Base-by-base conservation (phyloP, 495 filamentous ascomycete genomes). In the Xylaria scruposa region DNA sequence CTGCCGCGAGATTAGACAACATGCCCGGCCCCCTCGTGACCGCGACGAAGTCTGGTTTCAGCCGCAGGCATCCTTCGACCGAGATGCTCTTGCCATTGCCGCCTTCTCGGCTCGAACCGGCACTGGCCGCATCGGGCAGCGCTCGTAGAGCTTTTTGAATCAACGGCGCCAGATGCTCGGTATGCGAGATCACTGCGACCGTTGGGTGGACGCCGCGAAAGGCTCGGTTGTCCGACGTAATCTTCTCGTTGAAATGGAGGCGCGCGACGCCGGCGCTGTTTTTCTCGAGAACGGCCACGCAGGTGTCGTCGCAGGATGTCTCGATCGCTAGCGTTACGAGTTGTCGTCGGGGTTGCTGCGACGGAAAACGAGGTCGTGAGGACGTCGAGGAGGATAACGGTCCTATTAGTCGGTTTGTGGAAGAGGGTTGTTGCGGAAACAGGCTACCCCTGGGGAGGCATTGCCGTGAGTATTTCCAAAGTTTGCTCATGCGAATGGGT, bases 291-390 rank as follows among this genome's bases (percentile, higher is more conserved):
- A 99, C 81, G 26, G 95, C 93, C 8, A 99, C 94, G 53, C 92
- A 95, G 1, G 95, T 97, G 83, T 99, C 96, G 81, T 99, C 96
- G 85, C 93, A 98, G n/a, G 95, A 97, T 19, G 92, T 93, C 83
- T 98, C 95, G 78, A 98, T 97, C 21, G 93, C 95, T 44, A 98
- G 90, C 0, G 93, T 95, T 19, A 93, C 79, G 56, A 93, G 83
- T 4, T 54, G 47, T 33, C 70, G 70, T 29, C 69, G 69, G 36
- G 38, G 15, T 12, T 59, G 68, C 4, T 26, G 33, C 17, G 40
- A 44, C 17, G 17, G 4, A 36, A 24, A 21, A 29, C 42, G n/a
- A 15, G 67, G 44, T 38, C 19, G 42, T 21, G 19, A 26, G 29
- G 9, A 6, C 5, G 60, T 29, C 29, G 36, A 53, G 46, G 36